These are phyloP conservation scores for Pseudoperonospora humuli DNA, from an alignment of 352 stramenopile species.

Conservation along the genomic window DNA sequence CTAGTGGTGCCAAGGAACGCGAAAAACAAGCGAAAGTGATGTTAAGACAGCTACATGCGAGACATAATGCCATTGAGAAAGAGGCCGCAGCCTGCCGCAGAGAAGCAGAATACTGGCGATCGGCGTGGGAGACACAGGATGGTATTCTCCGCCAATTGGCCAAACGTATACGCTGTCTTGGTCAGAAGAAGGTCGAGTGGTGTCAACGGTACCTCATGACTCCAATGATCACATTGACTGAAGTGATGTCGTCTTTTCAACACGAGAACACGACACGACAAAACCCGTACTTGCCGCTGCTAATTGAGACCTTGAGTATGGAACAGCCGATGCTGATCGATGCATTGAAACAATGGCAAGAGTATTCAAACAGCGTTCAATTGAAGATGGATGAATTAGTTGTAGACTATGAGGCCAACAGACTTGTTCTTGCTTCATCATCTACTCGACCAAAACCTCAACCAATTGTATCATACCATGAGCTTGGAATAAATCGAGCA, in stretches of 20 bases:
- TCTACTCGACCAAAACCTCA: background rate
- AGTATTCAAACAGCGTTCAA: slow-evolving; percentile 13
- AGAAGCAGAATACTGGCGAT: too few relatives aligned
- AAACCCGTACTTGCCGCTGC: slow-evolving; percentile 31
- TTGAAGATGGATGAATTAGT: slow-evolving; percentile 18
- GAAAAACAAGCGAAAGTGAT: slow-evolving; percentile 29
- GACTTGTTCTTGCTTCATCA: slow-evolving; percentile 11
- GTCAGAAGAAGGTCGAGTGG: too few relatives aligned
- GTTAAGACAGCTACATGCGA: slow-evolving; percentile 33
- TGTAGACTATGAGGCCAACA: slow-evolving; percentile 31
- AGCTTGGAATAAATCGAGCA: background rate
- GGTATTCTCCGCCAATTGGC: slow-evolving; percentile 13
- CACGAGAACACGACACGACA: slow-evolving; percentile 22
- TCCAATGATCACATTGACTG: slow-evolving; percentile 18
- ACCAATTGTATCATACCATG: background rate
- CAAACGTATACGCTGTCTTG: slow-evolving; percentile 17
- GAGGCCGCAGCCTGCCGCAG: too few relatives aligned
- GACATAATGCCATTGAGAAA: too few relatives aligned
- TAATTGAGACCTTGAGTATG: slow-evolving; percentile 23
- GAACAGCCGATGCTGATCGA: slow-evolving; percentile 23
- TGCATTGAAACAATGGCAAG: slow-evolving; percentile 18
- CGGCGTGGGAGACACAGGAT: too few relatives aligned
- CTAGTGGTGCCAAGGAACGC: slow-evolving; percentile 20
- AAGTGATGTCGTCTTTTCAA: too few relatives aligned
- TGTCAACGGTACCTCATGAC: too few relatives aligned